A percentile compares a stretch with the other conserved stretches of the same genome.
phyloP scores from a whole-genome alignment of 2,329 filamentous ascomycete genomes.

The Claviceps citrina region DNA sequence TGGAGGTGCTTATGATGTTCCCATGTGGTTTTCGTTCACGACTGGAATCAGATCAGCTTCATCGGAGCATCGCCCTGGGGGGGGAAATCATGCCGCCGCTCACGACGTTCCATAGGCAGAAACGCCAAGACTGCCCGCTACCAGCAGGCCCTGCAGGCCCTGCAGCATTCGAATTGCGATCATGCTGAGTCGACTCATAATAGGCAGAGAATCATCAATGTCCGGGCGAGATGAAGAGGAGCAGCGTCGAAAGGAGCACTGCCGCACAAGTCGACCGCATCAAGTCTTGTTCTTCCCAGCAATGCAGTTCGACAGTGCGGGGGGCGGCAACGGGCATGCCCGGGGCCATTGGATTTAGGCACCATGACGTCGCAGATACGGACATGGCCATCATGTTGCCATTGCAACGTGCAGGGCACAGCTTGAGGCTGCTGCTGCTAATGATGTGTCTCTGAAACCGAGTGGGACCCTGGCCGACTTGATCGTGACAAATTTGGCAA shows the following conservation, averaged over 20 bases:
- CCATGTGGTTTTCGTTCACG: constrained; percentile 41
- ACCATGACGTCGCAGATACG: background rate
- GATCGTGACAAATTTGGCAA: too few relatives aligned
- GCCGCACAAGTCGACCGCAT: too few relatives aligned
- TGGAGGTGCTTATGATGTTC: constrained; percentile 39
- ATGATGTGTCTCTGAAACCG: constrained; percentile 2
- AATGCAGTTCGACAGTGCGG: background rate
- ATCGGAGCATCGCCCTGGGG: background rate
- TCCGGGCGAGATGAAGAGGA: background rate
- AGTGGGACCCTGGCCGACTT: background rate
- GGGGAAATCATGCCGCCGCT: background rate
- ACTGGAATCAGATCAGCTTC: constrained; percentile 25
- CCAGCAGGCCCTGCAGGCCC: constrained; percentile 9
- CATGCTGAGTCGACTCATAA: constrained; percentile 8
- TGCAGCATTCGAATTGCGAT: constrained; percentile 9
- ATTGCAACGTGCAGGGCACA: constrained; percentile 2
- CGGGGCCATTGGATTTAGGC: background rate
- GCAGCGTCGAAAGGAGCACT: too few relatives aligned
- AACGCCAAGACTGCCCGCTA: constrained; percentile 8
- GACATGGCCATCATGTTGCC: background rate
- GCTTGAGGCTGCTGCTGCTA: constrained; percentile 4
- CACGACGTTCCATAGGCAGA: constrained; percentile 10
- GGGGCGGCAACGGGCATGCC: constrained; percentile 2
- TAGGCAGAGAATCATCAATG: background rate
- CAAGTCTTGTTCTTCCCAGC: background rate